These are phyloP conservation scores for Solanum medicagineum DNA, from an alignment of 257 asterid genomes.

Conservation along the genomic window DNA sequence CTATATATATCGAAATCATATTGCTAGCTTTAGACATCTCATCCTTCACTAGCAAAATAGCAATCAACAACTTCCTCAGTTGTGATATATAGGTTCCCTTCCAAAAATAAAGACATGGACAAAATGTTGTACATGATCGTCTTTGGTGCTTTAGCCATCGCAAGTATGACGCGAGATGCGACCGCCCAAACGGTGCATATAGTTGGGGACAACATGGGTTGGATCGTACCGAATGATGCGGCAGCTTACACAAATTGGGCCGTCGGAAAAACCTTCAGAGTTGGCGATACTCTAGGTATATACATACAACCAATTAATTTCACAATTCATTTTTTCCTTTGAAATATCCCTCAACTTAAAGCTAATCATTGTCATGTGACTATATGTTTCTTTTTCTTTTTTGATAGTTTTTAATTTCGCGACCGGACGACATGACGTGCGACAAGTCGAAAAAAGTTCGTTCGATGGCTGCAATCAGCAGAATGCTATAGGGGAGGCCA, in stretches of 20 bases:
- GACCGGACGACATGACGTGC: conserved; percentile 25
- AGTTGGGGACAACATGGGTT: conserved; percentile 27
- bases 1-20: neutral
- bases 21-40: neutral
- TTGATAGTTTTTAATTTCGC: conserved; percentile 27
- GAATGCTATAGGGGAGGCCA: conserved; percentile 11
- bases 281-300: conserved; percentile 29
- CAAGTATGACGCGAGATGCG: neutral
- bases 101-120: neutral
- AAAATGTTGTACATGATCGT: neutral
- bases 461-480: conserved; percentile 26
- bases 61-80: neutral
- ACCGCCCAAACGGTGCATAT: conserved; percentile 16
- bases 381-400: neutral
- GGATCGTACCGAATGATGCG: conserved; percentile 17
- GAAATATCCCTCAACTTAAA: neutral
- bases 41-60: neutral
- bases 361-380: neutral
- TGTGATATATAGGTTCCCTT: neutral
- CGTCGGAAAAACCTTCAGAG: conserved; percentile 9
- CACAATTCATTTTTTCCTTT: neutral
- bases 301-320: neutral
- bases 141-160: conserved; percentile 5
- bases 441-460: conserved; percentile 23
- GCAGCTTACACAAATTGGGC: conserved; percentile 21